Evolutionary conservation across 768 basidiomycete genomes (phyloP), one percentile per base, ranked within the genome.

Genomic region (Trametes gibbosa): DNA sequence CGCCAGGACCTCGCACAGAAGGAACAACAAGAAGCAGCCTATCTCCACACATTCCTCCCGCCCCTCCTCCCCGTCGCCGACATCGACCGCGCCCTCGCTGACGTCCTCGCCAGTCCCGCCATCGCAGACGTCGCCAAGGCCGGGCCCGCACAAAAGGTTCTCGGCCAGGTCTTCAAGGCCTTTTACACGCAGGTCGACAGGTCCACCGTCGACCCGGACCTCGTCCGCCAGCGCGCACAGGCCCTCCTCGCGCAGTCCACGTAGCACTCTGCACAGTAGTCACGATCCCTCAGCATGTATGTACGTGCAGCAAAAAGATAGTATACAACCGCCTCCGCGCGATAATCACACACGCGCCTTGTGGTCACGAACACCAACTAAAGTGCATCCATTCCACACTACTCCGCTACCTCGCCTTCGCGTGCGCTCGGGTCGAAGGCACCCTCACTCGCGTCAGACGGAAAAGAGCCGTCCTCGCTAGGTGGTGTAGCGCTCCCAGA

Each of bases 141-240:
- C 50, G 68, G 54, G 5, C 71, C 70, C 37, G 73, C 74, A 56
- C 75, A 75, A 42, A 71, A 68, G 39, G 64, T 58, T 13, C 61
- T 80, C 10, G 85, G 85, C 35, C 66, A 70, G 43, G 72, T 89
- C 59, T 79, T 87, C 71, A 87, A 85, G 69, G 72, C 73, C 12
- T 90, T 91, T 68, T 90, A 86, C 69, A 69, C 76, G 14, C 73
- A 74, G 59, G 77, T 89, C 4, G 85, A 90, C 70, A 84, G 79
- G 65, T 79, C 81, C 2, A 69, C 69, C 13, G 86, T 89, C 7
- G 82, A 87, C 63, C 64, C 82, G 4, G 74, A 78, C 42, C 66
- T 84, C 41, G 85, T 90, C 16, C 86, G 81, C 64, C 68, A 73
- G 52, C 79, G 83, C 62, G 76, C 80, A 9, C 74, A 79, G 35